Base-by-base conservation (phyloP, 1,284 basidiomycete genomes). In the Pyrrhoderma lamaoense region DNA sequence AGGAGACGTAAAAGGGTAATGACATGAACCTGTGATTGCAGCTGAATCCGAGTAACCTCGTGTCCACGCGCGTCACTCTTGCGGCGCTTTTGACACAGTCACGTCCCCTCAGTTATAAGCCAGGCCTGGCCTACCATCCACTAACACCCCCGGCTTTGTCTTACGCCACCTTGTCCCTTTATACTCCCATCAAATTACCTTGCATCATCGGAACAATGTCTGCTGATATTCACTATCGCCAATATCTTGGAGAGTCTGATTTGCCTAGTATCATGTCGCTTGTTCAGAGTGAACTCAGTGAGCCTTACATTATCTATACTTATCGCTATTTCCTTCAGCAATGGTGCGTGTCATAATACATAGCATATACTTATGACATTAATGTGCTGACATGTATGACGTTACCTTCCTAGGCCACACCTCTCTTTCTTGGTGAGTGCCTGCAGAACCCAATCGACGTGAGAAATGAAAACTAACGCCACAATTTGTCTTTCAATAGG, bases 381-480 rank as follows among this genome's bases (percentile, higher is more conserved):
- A 16, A 48, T 23, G 35, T 31, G 11, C 11, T 5, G 2, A 3
- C 27, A 8, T 9, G 16, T 35, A 14, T n/a, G 18, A 34, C 23
- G 51, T 34, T 53, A 1, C 21, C 38, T 16, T 31, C 5, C 4
- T 58, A 96, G 93, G 93, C 95, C 96, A 1, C 84, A 97, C 64
- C 77, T 98, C 16, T 85, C 92, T 3, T 95, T 93, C 65, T 77
- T 98, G 50, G 94, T 91, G 60, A 66, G 78, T 67, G n/a, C 4
- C 11, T 37, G 9, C 31, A 5, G 14, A n/a, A 8, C 22, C 34
- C 7, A 37, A 25, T 18, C 38, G 13, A 31, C 27, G 27, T 31
- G 27, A 11, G 27, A 31, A 31, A 11, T 31, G 11, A 31, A 5
- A 42, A 16, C 25, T 35, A 22, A 31, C 13, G 11, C 22, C n/a